Evolutionary conservation across 2,329 filamentous ascomycete genomes (phyloP), one percentile per base, ranked within the genome.

Genomic region (Coleophoma cylindrospora): DNA sequence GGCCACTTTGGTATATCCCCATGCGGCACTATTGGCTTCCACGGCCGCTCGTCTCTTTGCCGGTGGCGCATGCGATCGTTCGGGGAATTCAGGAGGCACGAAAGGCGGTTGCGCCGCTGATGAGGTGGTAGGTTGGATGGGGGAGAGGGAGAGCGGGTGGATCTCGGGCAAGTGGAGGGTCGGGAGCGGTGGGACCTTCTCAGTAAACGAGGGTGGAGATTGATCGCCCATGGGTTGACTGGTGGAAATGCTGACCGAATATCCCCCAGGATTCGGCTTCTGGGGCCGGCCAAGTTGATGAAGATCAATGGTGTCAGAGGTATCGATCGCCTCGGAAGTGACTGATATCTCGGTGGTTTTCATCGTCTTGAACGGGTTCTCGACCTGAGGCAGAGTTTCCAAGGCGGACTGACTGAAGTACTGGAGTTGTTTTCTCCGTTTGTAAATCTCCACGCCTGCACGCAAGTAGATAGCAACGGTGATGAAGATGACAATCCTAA

Each of bases 1-100:
- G 0, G 86, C 78, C 43, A 84, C 86, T 59, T 86, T 86, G 50
- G 84, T 80, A 63, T 89, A 89, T 1, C 79, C 76, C 81, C 81
- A 85, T 1, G 83, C 80, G 3, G 84, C 84, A 34, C 75, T 83
- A 62, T 78, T 83, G 17, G 80, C 54, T 41, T 61, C 53, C 14
- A 52, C 51, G 0, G 54, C 47, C 19, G 54, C 50, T 21, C 52
- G 47, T 19, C 41, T 47, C 14, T 53, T 49, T 13, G 47, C 19
- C 4, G 46, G 37, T 1, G 5, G 27, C 4, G 27, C 27, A 27
- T 27, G 9, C 9, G 27, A 27, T 10, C 27, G 2, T 2, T 27
- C 27, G 9, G 27, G 27, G 9, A 27, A 2, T 6, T 27, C 27
- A 6, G 27, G 9, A 27, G 27, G 6, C 3, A 27, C 4, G 15